A percentile compares a stretch with the other conserved stretches of the same genome.
These are phyloP conservation scores for Podila minutissima DNA, from an alignment of 192 early-diverging fungal genomes.

Conservation along the genomic window DNA sequence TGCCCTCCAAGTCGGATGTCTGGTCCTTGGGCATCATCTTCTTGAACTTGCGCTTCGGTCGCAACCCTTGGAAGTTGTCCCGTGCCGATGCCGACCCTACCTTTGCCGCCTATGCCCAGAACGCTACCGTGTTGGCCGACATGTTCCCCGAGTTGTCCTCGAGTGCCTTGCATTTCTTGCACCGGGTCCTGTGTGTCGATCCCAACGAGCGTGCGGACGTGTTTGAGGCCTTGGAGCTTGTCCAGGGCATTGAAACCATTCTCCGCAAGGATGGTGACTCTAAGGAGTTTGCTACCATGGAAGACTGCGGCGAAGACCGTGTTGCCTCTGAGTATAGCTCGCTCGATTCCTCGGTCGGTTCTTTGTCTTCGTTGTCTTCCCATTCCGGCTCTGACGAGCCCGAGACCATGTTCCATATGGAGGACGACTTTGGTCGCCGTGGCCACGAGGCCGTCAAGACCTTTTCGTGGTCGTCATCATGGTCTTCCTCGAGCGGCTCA, in stretches of 20 bases:
- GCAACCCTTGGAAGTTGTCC: constrained; percentile 83
- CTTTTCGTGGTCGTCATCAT: neutral
- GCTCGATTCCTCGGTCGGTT: neutral
- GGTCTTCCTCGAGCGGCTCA: constrained; percentile 22
- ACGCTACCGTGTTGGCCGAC: constrained; percentile 59
- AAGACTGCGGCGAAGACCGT: constrained; percentile 27
- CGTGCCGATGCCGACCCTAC: constrained; percentile 58
- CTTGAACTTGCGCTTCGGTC: constrained; percentile 78
- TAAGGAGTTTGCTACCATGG: constrained; percentile 12
- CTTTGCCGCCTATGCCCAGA: constrained; percentile 60
- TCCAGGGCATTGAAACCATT: constrained; percentile 36
- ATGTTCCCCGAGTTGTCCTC: constrained; percentile 65
- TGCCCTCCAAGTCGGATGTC: constrained; percentile 73
- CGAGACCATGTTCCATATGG: constrained; percentile 46
- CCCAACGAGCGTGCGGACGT: constrained; percentile 55
- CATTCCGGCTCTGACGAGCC: constrained; percentile 8
- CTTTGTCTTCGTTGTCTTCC: constrained; percentile 10
- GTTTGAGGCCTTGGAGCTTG: constrained; percentile 44
- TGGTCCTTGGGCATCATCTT: constrained; percentile 86
- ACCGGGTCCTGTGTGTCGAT: constrained; percentile 54
- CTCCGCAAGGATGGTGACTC: constrained; percentile 10
- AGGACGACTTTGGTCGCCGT: constrained; percentile 32
- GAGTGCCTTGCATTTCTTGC: constrained; percentile 52
- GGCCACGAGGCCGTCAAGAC: constrained; percentile 5
- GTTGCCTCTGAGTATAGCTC: constrained; percentile 1